Evolutionary conservation across 2,329 filamentous ascomycete species (phyloP), one percentile per base, ranked within the genome.

Genomic region (Botrytis porri): DNA sequence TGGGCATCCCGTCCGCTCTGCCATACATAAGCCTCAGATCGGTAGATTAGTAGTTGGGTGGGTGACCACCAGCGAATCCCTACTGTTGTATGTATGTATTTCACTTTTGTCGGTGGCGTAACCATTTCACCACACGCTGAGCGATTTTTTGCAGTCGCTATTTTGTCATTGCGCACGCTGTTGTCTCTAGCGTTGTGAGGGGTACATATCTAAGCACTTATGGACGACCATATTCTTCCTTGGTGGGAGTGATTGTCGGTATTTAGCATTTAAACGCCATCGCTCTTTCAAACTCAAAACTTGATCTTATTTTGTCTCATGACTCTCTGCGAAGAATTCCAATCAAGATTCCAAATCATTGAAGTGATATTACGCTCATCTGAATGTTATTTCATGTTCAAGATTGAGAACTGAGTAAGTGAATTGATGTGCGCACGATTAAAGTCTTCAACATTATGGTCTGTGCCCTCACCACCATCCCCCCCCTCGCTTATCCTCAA

Each of bases 1-100:
- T 63, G 61, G 61, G 61, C 61, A 63, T 63, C 61, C 61, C 61
- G 61, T 63, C 61, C 61, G 61, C 61, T 63, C 61, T 63, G 61
- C 61, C 61, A 63, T 63, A 43, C 61, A 63, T 8, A 63, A 63
- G 61, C 61, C 16, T 63, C 37, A 63, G 61, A 63, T 63, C 61
- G 61, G 61, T 41, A 43, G 61, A 63, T 63, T 63, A 63, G 61
- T 63, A 63, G 61, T 63, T 63, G 61, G 61, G 61, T 63, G 61
- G 61, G 61, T 63, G 61, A 63, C 61, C 61, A 63, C 61, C 61
- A 64, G 61, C 61, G 61, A 63, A 63, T 32, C 39, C 61, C 61
- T 63, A n/a, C 61, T 63, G 61, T 63, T 43, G 61, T 43, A 43
- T 63, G 61, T 63, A 7, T 29, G 8, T 29, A 16, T 12, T 61